Base-by-base conservation (phyloP, 495 filamentous ascomycete genomes). In the Annulohypoxylon nitens region DNA sequence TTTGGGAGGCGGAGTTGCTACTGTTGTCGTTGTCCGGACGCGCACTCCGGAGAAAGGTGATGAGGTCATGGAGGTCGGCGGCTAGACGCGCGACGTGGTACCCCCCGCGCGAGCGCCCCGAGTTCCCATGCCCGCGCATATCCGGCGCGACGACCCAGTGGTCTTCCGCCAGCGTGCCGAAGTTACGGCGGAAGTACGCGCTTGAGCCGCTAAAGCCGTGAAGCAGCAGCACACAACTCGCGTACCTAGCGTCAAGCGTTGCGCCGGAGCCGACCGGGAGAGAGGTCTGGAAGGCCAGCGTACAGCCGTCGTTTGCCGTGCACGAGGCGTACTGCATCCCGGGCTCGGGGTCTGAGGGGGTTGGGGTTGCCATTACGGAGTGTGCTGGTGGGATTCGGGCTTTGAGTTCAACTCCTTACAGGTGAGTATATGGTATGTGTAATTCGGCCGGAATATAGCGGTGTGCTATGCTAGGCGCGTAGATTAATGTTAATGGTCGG, bases 171-270 rank as follows among this genome's bases (percentile, higher is more conserved):
- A 85, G 71, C 0, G 62, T 60, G 1, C 59, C 67, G 61, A 78
- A 74, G 70, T 85, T 86, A 43, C 76, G 76, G 37, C 69, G 70
- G 78, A 84, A 86, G 60, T 84, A 85, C 16, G 55, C 70, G 9
- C 79, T 81, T 10, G 79, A 82, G 0, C 84, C 83, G 61, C 79
- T 82, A 72, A 86, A 86, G 59, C 84, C 84, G 63, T 86, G 84
- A 8, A 86, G 47, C 16, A 82, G 75, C 33, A 83, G 57, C 64
- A 82, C 74, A 65, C 75, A 74, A 16, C 50, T 20, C n/a, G 51
- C 36, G 30, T 73, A 65, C 18, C 51, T 62, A 2, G 53, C 2
- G 25, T 69, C 26, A 9, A 26, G 23, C 5, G 2, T n/a, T 1
- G 39, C 63, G 25, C 54, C 43, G 9, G 54, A 26, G 11, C 48